phyloP scores from a whole-genome alignment of 2,329 filamentous ascomycete genomes.

The Colletotrichum sp. region DNA sequence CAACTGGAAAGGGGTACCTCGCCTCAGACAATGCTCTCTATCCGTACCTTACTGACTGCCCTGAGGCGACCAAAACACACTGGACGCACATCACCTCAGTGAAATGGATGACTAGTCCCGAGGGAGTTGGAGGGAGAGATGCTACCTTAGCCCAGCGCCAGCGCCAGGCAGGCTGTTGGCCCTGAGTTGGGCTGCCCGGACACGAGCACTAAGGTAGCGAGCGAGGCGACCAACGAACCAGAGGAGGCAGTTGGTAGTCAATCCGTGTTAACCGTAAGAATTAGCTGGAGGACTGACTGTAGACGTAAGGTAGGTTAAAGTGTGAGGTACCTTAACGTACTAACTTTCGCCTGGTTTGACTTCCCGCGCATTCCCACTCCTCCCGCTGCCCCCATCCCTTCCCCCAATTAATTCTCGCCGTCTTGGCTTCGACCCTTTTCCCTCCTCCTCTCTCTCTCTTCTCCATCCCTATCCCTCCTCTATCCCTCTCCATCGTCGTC shows the following conservation, averaged over 20 bases:
- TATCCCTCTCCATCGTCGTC: background rate
- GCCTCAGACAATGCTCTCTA: background rate
- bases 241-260: background rate
- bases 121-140: background rate
- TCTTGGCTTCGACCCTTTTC: background rate
- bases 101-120: background rate
- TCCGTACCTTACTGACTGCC: background rate
- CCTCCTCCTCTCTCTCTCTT: background rate
- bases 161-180: background rate
- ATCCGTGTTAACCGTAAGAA: background rate
- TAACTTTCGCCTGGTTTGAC: slow-evolving; percentile 7
- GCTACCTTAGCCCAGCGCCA: background rate
- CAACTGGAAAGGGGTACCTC: background rate
- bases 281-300: background rate
- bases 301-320: background rate
- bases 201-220: background rate
- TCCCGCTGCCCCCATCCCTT: slow-evolving; percentile 13
- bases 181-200: background rate
- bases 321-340: background rate
- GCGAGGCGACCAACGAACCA: background rate
- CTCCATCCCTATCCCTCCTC: background rate
- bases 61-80: background rate
- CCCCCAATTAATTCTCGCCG: background rate
- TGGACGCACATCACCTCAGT: background rate
- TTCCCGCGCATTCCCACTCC: slow-evolving; percentile 18